A percentile compares a stretch with the other conserved stretches of the same genome.
Conservation (phyloP, 306 rosid genomes). For the Fragaria vesca region DNA sequence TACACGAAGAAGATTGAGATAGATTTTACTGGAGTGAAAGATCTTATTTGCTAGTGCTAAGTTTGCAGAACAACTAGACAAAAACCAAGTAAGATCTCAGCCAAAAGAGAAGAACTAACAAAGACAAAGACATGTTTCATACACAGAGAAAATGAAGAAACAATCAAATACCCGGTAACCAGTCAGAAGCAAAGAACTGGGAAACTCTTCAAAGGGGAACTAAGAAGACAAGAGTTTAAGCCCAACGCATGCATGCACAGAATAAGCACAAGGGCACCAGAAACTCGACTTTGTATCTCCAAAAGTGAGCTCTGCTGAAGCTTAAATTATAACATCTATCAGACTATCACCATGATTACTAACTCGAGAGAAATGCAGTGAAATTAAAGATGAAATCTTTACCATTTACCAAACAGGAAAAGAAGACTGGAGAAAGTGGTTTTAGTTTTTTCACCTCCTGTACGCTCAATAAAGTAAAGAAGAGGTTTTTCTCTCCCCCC, state of each 20-base stretch:
- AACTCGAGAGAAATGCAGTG: slow-evolving; percentile 21
- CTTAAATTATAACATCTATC: not conserved
- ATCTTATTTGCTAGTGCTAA: slow-evolving; percentile 11
- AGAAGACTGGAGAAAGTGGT: not conserved
- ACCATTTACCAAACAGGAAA: slow-evolving; percentile 3
- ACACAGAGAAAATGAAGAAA: slow-evolving; percentile 10
- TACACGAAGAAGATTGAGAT: not conserved
- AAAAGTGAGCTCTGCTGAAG: slow-evolving; percentile 8
- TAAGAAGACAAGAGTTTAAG: slow-evolving; percentile 17
- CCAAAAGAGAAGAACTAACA: slow-evolving; percentile 6
- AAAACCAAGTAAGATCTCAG: slow-evolving; percentile 34
- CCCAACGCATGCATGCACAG: slow-evolving; percentile 55
- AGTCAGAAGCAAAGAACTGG: slow-evolving; percentile 18
- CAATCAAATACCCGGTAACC: not conserved
- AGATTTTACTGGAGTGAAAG: slow-evolving; percentile 10
- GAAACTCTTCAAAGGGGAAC: slow-evolving; percentile 20
- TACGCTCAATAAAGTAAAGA: slow-evolving; percentile 36
- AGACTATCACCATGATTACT: slow-evolving; percentile 33
- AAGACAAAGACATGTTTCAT: not conserved
- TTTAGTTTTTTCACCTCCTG: not conserved
- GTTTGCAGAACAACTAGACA: slow-evolving; percentile 30
- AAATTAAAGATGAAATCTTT: not conserved
- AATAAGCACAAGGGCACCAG: slow-evolving; percentile 16
- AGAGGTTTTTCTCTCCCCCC: not conserved
- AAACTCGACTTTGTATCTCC: slow-evolving; percentile 14